Percentiles rank a stretch among this genome's conserved stretches.
Conservation (phyloP, 2,329 filamentous ascomycete genomes). For the Colletotrichum tanaceti region DNA sequence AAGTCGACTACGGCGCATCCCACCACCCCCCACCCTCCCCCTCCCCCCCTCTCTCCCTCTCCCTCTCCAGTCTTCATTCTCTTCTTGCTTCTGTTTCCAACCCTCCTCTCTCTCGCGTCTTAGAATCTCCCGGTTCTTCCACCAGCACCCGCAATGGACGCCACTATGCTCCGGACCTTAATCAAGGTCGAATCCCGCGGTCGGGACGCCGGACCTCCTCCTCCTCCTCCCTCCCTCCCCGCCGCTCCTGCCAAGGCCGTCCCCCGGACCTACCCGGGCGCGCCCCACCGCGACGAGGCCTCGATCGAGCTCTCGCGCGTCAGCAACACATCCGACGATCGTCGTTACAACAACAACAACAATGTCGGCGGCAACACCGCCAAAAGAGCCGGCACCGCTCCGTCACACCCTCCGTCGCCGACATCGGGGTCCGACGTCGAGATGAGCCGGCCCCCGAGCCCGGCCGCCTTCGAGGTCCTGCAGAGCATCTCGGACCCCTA, state of each 20-base stretch:
- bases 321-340: slow-evolving; percentile 13
- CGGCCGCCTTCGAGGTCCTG: slow-evolving; percentile 58
- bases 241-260: slow-evolving; percentile 51
- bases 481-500: slow-evolving; percentile 69
- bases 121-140: not conserved
- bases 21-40: too few relatives aligned
- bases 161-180: slow-evolving; percentile 49
- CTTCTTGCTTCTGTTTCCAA: not conserved
- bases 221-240: slow-evolving; percentile 40
- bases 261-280: slow-evolving; percentile 54
- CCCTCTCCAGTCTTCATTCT: too few relatives aligned
- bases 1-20: not conserved
- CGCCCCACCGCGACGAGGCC: slow-evolving; percentile 47
- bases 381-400: not conserved
- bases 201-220: slow-evolving; percentile 41
- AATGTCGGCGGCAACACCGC: not conserved
- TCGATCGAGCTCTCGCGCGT: slow-evolving; percentile 48
- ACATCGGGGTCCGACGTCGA: slow-evolving; percentile 55
- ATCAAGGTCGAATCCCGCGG: slow-evolving; percentile 48
- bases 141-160: slow-evolving; percentile 47
- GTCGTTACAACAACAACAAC: not conserved
- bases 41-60: too few relatives aligned
- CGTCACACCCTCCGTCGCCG: slow-evolving; percentile 6
- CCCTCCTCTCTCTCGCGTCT: not conserved
- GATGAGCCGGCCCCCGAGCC: slow-evolving; percentile 64